Evolutionary conservation across 257 asterid genomes (phyloP).

Genomic region (Penstemon davidsonii): DNA sequence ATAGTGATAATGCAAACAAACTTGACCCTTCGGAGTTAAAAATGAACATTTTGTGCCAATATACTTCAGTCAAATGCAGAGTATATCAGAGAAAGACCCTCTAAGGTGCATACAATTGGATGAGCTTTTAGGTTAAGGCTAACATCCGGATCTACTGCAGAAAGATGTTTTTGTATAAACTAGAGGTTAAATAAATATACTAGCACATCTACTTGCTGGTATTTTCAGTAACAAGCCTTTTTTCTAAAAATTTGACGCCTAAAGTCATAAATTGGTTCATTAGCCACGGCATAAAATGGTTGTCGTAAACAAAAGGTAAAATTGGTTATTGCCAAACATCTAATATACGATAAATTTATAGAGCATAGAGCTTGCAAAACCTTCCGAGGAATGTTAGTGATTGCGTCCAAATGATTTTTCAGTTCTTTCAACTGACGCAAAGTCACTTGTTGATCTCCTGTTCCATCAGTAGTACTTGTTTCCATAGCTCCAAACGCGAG

Average conservation of each 20-base stretch:
- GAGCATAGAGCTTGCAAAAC: slow-evolving; percentile 39
- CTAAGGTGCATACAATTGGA: slow-evolving; percentile 1
- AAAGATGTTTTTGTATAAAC: neutral
- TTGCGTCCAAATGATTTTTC: slow-evolving; percentile 82
- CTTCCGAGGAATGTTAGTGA: slow-evolving; percentile 82
- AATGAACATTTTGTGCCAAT: slow-evolving; percentile 1
- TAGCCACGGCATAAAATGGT: slow-evolving; percentile 5
- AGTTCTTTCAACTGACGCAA: slow-evolving; percentile 65
- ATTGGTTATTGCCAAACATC: slow-evolving; percentile 21
- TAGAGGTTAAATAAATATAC: neutral
- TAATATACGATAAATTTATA: slow-evolving; percentile 27
- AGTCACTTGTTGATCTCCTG: slow-evolving; percentile 43
- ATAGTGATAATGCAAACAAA: neutral
- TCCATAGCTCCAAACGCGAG: slow-evolving; percentile 86
- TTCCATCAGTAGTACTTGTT: slow-evolving; percentile 53
- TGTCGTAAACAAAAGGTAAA: slow-evolving; percentile 1
- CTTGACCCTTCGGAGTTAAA: slow-evolving; percentile 9
- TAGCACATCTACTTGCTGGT: slow-evolving; percentile 2
- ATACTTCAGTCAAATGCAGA: slow-evolving; percentile 3
- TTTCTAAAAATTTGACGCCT: slow-evolving; percentile 12
- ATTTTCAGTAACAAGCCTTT: neutral
- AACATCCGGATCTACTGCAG: neutral
- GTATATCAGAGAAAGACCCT: slow-evolving; percentile 2
- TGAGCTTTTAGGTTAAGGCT: slow-evolving; percentile 8
- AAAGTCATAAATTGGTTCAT: slow-evolving; percentile 18